Percentiles rank a stretch among this genome's conserved stretches.
Evolutionary conservation across 2,329 filamentous ascomycete species (phyloP).

Genomic region (Fusarium sp.): DNA sequence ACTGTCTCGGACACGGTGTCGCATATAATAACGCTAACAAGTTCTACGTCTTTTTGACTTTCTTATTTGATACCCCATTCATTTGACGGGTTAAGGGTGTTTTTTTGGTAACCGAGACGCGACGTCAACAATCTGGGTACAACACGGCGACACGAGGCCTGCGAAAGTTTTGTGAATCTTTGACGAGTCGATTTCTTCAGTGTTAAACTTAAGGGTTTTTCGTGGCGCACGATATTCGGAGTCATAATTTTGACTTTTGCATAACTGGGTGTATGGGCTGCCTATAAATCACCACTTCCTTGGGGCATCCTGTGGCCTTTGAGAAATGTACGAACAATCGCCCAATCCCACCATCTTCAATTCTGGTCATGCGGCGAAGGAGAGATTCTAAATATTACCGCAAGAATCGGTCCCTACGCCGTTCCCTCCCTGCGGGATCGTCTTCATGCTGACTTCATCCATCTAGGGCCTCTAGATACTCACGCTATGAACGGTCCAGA

Average conservation of each 20-base stretch:
- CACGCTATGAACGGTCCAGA: conserved; percentile 67
- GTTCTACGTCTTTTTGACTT: conserved; percentile 1
- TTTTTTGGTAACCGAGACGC: conserved; percentile 21
- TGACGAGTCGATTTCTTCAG: not conserved
- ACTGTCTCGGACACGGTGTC: not conserved
- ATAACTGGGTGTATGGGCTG: conserved; percentile 34
- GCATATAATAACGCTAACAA: conserved; percentile 3
- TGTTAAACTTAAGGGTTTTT: not conserved
- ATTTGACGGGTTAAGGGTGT: not conserved
- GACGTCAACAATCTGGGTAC: conserved; percentile 6
- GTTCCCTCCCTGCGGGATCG: not conserved
- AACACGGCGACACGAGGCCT: conserved; percentile 8
- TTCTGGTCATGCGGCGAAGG: not conserved
- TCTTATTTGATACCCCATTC: conserved; percentile 8
- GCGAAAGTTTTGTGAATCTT: conserved; percentile 9
- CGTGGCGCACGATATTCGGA: not conserved
- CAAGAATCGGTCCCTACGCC: not conserved
- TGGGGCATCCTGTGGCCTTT: conserved; percentile 27
- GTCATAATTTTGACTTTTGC: not conserved
- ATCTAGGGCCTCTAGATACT: conserved; percentile 68
- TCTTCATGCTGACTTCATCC: conserved; percentile 30
- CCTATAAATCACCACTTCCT: conserved; percentile 16
- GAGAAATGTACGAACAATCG: conserved; percentile 36
- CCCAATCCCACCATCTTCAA: not conserved
- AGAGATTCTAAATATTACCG: not conserved